Percentiles rank a stretch among this genome's conserved stretches.
Evolutionary conservation across 805 yeast species (phyloP).

Genomic region (Candida montana): DNA sequence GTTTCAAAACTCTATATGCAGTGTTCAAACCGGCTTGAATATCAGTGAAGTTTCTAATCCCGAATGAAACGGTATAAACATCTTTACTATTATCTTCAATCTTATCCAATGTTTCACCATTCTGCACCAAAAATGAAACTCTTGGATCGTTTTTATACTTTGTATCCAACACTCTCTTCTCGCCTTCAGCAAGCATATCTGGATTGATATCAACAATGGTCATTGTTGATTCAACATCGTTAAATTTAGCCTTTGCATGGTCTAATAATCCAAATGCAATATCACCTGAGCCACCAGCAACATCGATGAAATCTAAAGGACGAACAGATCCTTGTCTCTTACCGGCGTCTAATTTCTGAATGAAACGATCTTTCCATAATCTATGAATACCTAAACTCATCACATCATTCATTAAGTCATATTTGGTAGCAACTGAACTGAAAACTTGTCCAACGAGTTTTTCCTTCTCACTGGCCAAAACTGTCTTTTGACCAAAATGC

Average conservation of each 20-base stretch:
- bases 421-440: constrained; percentile 89
- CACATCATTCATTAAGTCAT: constrained; percentile 96
- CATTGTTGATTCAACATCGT: constrained; percentile 75
- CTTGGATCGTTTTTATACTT: constrained; percentile 50
- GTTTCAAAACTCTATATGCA: constrained; percentile 93
- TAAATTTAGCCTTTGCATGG: constrained; percentile 75
- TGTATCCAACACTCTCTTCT: constrained; percentile 59
- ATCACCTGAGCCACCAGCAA: constrained; percentile 99
- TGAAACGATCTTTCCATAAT: constrained; percentile 90
- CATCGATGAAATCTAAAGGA: constrained; percentile 86
- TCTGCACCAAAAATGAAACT: constrained; percentile 79
- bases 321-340: constrained; percentile 72
- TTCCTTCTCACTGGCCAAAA: constrained; percentile 75
- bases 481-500: constrained; percentile 88
- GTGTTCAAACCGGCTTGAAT: constrained; percentile 90
- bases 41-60: constrained; percentile 93
- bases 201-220: constrained; percentile 92
- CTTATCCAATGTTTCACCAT: constrained; percentile 83
- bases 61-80: constrained; percentile 93
- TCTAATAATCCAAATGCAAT: constrained; percentile 93
- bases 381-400: constrained; percentile 96
- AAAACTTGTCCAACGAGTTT: constrained; percentile 80
- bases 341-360: constrained; percentile 86
- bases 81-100: constrained; percentile 87
- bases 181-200: constrained; percentile 94